Evolutionary conservation across 805 yeast genomes (phyloP).

Genomic region (Yarrowia deformans): DNA sequence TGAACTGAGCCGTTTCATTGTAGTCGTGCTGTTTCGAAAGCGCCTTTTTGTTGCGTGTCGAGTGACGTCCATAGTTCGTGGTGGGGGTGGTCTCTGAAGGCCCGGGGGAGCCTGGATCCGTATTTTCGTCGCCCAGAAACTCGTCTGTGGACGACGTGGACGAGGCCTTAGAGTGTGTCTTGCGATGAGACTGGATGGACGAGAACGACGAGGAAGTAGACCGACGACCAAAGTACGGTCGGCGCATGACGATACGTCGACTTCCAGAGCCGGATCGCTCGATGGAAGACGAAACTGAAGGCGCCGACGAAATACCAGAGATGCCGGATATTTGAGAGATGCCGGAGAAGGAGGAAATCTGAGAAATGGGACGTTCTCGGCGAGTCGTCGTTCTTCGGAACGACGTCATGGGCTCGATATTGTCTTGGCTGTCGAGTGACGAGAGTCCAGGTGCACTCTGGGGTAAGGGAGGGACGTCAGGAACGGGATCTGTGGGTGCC

Average conservation of each 20-base stretch:
- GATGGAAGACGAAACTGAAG: constrained; percentile 43
- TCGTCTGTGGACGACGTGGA: constrained; percentile 43
- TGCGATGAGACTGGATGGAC: constrained; percentile 43
- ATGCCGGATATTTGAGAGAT: constrained; percentile 61
- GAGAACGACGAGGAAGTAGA: constrained; percentile 48
- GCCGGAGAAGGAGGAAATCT: constrained; percentile 57
- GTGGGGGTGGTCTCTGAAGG: constrained; percentile 14
- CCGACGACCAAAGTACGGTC: constrained; percentile 43
- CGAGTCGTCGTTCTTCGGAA: constrained; percentile 8
- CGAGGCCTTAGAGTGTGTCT: constrained; percentile 44
- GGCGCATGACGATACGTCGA: constrained; percentile 17
- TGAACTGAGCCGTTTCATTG: constrained; percentile 45
- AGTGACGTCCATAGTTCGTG: constrained; percentile 4
- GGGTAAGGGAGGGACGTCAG: constrained; percentile 23
- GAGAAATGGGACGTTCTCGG: constrained; percentile 58
- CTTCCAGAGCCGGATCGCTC: constrained; percentile 39
- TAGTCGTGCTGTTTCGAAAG: constrained; percentile 48
- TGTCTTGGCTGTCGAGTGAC: background rate
- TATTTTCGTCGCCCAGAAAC: constrained; percentile 15
- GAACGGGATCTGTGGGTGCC: constrained; percentile 1
- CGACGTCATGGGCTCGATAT: constrained; percentile 27
- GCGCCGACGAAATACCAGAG: constrained; percentile 45
- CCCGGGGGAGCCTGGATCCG: constrained; percentile 10
- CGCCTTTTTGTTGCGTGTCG: constrained; percentile 15
- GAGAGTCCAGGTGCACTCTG: constrained; percentile 2